A percentile compares a stretch with the other conserved stretches of the same genome.
Evolutionary conservation across 495 filamentous ascomycete species (phyloP).

Genomic region (Penicillium canariense): DNA sequence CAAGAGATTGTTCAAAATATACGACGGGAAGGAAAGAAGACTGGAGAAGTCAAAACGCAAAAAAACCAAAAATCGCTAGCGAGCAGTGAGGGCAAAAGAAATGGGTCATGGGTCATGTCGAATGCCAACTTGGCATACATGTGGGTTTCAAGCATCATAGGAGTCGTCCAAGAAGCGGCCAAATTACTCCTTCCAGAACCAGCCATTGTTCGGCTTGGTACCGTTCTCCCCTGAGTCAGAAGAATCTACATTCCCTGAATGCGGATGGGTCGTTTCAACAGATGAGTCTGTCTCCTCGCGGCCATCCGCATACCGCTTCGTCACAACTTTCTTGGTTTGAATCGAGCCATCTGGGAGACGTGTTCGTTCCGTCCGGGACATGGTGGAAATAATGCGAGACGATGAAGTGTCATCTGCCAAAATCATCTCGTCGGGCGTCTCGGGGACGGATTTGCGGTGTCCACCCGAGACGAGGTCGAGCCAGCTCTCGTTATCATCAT

Average conservation of each 20-base stretch:
- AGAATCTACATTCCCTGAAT: slow-evolving; percentile 2
- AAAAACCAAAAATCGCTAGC: slow-evolving; percentile 12
- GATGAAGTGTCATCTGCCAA: slow-evolving; percentile 6
- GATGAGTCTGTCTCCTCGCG: slow-evolving; percentile 56
- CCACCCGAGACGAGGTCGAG: slow-evolving; percentile 34
- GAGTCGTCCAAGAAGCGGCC: background rate
- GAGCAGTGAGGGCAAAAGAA: slow-evolving; percentile 1
- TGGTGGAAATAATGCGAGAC: slow-evolving; percentile 52
- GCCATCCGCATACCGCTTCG: slow-evolving; percentile 62
- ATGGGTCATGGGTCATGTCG: slow-evolving; percentile 12
- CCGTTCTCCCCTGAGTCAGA: slow-evolving; percentile 8
- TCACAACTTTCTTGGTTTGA: slow-evolving; percentile 57
- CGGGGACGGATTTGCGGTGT: slow-evolving; percentile 30
- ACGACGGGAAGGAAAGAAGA: slow-evolving; percentile 1
- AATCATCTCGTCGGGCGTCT: slow-evolving; percentile 12
- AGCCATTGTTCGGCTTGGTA: slow-evolving; percentile 30
- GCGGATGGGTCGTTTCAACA: slow-evolving; percentile 32
- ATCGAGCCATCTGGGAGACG: slow-evolving; percentile 59
- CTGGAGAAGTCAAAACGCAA: background rate
- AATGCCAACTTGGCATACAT: background rate
- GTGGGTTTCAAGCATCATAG: background rate
- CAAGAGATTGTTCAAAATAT: background rate
- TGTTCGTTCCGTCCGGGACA: slow-evolving; percentile 54
- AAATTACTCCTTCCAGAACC: slow-evolving; percentile 42
- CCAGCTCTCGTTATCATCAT: slow-evolving; percentile 30